Base-by-base conservation (phyloP, 1,139 yeast species). In the Saccharomycopsis hybrid region DNA sequence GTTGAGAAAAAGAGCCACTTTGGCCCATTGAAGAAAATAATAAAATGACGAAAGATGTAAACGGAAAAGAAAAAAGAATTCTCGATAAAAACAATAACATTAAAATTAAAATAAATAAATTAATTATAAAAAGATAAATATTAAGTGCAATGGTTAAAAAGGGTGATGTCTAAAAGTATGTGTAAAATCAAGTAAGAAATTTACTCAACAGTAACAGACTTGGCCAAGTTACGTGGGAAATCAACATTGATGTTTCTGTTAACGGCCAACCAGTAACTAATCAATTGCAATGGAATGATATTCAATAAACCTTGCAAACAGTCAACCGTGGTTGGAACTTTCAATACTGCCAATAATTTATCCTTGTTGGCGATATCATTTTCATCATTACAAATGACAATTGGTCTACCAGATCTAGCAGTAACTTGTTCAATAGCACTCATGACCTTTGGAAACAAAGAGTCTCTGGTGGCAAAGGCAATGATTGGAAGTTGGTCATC, bases 141-240 rank as follows among this genome's bases (percentile, higher is more conserved):
- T 18, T 18, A 18, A 18, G 18, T 18, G 18, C 18, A 18, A 18
- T 18, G 18, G 18, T 18, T 18, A 18, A 18, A 18, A 18, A 18
- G 18, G 18, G 18, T 18, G 18, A 18, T 18, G 18, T 18, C 18
- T 18, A 18, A 18, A 18, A 18, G 18, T 18, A 18, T 1, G 18
- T 18, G 18, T 18, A 18, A 18, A 18, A 13, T 5, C 4, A 3
- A 29, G 30, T 4, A 42, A 31, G 25, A 33, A 32, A 25, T 37
- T 43, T 40, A 52, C 41, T 52, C 97, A 57, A 94, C 98, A 49
- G 99, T 94, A 54, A 94, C 98, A 44, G 96, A 84, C 75, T 94
- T 94, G 57, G 99, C 99, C 72, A 94, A 78, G 73, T 94, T 94
- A 72, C 98, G 84, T 60, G 99, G 99, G 80, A 92, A 92, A 68